A percentile compares a stretch with the other conserved stretches of the same genome.
Evolutionary conservation across 2,329 filamentous ascomycete genomes (phyloP).

Genomic region (Penicillium sumatraense): DNA sequence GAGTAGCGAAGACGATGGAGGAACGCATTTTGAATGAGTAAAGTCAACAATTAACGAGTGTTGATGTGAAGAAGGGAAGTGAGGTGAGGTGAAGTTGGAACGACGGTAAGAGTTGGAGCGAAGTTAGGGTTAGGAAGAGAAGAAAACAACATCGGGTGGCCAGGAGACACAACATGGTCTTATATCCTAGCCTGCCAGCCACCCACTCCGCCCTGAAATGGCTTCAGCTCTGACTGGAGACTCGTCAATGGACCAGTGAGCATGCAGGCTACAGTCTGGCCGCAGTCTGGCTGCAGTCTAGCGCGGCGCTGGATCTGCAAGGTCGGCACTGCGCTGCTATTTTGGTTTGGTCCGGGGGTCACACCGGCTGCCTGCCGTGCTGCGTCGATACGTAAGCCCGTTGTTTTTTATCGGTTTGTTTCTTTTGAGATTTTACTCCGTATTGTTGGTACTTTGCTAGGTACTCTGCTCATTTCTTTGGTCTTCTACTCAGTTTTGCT

Average conservation of each 20-base stretch:
- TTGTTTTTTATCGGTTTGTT: background rate
- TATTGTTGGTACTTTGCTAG: background rate
- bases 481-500: background rate
- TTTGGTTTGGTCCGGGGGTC: conserved; percentile 21
- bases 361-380: conserved; percentile 17
- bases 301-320: conserved; percentile 24
- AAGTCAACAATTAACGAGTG: conserved; percentile 4
- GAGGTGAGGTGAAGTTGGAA: too few species aligned
- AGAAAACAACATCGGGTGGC: conserved; percentile 11
- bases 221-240: background rate
- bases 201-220: conserved; percentile 1
- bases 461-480: too few species aligned
- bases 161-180: conserved; percentile 11
- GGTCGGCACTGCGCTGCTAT: conserved; percentile 21
- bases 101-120: conserved; percentile 8
- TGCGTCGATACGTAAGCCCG: conserved; percentile 14
- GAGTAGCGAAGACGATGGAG: conserved; percentile 49
- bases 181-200: conserved; percentile 3
- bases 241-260: conserved; percentile 18
- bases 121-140: conserved; percentile 5
- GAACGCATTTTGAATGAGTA: conserved; percentile 49
- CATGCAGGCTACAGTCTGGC: background rate
- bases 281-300: conserved; percentile 8
- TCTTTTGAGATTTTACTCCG: background rate
- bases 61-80: background rate